A percentile compares a stretch with the other conserved stretches of the same genome.
These are phyloP conservation scores for Whalleya microplaca DNA, from an alignment of 2,329 filamentous ascomycete genomes.

Conservation along the genomic window DNA sequence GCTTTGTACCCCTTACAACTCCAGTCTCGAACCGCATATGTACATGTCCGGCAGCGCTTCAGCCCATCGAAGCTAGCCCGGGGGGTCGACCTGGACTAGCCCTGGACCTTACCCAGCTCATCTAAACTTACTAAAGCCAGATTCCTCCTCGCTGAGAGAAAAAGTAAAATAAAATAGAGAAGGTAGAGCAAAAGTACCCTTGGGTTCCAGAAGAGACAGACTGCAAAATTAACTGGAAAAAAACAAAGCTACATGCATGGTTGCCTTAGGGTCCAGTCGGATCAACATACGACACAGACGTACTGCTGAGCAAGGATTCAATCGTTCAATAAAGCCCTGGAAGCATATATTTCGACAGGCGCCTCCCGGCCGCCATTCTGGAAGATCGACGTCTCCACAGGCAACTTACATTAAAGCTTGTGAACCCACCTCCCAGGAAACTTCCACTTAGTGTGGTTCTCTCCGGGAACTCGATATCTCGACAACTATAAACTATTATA, in stretches of 20 bases:
- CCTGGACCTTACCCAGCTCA: constrained; percentile 30
- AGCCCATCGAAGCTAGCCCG: constrained; percentile 35
- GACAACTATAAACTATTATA: neutral
- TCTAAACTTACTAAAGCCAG: constrained; percentile 28
- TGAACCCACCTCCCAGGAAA: constrained; percentile 28
- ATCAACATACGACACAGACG: constrained; percentile 24
- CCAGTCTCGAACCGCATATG: constrained; percentile 18
- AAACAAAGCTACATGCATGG: constrained; percentile 5
- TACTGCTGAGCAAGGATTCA: constrained; percentile 25
- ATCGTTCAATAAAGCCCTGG: constrained; percentile 33
- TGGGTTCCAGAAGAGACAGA: constrained; percentile 1
- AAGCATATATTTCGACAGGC: constrained; percentile 39
- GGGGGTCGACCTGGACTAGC: constrained; percentile 29
- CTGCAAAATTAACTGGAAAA: constrained; percentile 4
- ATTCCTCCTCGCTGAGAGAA: constrained; percentile 21
- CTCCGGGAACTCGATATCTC: neutral
- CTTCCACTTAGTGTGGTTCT: constrained; percentile 7
- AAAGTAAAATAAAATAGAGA: constrained; percentile 25
- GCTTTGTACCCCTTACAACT: constrained; percentile 14
- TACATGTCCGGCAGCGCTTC: constrained; percentile 26
- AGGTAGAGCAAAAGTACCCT: neutral
- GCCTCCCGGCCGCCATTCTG: constrained; percentile 37
- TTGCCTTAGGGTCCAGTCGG: constrained; percentile 15
- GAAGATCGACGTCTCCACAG: constrained; percentile 40
- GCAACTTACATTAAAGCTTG: constrained; percentile 32